These are phyloP conservation scores for Gremmenia infestans DNA, from an alignment of 2,329 filamentous ascomycete genomes.

Conservation along the genomic window DNA sequence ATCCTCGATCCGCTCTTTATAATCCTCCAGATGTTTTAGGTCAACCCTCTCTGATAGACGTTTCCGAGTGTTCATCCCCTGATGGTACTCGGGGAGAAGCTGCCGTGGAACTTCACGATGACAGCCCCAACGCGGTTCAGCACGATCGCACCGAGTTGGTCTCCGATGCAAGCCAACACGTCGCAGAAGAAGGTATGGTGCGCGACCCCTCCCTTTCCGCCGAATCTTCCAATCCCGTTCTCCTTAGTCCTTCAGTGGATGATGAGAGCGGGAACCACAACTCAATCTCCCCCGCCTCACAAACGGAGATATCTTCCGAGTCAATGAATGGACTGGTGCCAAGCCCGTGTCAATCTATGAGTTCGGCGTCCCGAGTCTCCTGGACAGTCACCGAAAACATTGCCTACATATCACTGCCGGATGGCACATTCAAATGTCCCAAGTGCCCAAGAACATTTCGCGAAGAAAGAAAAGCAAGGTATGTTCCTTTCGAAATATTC, in stretches of 20 bases:
- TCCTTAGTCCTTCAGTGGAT: conserved; percentile 15
- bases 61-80: conserved; percentile 10
- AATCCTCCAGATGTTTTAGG: too few species aligned
- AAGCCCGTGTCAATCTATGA: too few species aligned
- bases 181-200: conserved; percentile 13
- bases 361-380: too few species aligned
- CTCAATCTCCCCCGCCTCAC: background rate
- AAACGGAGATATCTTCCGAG: background rate
- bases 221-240: background rate
- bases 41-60: conserved; percentile 17
- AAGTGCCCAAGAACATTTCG: conserved; percentile 13
- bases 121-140: conserved; percentile 11
- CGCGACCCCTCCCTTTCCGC: conserved; percentile 1
- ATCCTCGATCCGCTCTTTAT: too few species aligned
- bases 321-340: background rate
- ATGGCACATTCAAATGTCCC: conserved; percentile 7
- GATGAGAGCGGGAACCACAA: conserved; percentile 3
- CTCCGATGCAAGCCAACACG: conserved; percentile 19
- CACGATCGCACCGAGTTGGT: conserved; percentile 12
- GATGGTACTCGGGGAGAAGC: conserved; percentile 15
- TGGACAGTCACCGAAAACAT: background rate
- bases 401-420: background rate
- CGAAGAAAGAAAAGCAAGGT: conserved; percentile 2
- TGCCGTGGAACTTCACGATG: conserved; percentile 16
- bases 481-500: background rate